phyloP scores from a whole-genome alignment of 306 rosid species.

The Citrullus colocynthis region DNA sequence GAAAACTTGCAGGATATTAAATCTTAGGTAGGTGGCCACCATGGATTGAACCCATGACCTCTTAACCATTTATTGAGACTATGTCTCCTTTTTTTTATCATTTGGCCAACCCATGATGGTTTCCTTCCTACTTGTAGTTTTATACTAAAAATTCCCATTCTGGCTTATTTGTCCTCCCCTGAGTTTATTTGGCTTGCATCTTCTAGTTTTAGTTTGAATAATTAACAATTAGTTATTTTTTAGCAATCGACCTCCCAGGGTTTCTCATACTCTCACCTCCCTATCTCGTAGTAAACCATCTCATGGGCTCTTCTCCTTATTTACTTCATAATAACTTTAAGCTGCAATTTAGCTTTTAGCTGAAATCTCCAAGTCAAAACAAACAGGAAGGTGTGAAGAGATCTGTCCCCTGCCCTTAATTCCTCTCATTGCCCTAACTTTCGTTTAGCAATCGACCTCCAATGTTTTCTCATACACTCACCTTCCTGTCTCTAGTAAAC shows the following conservation, averaged over 20 bases:
- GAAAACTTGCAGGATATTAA: no score
- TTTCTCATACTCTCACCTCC: neutral
- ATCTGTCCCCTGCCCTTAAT: neutral
- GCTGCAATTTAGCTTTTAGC: neutral
- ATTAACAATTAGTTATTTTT: neutral
- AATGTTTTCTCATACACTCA: no score
- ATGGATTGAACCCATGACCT: no score
- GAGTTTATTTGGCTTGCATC: neutral
- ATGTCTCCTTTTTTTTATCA: no score
- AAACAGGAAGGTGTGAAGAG: neutral
- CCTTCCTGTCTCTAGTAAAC: no score
- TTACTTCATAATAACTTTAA: neutral
- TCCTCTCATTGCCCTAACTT: neutral
- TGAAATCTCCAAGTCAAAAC: neutral
- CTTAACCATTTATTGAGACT: no score
- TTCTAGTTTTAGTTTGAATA: neutral
- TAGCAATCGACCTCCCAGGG: neutral
- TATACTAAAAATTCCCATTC: neutral
- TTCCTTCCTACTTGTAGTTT: no score
- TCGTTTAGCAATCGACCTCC: no score
- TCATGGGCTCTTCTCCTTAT: neutral
- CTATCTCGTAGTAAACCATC: neutral
- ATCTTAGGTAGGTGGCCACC: no score
- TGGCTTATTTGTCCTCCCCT: neutral
- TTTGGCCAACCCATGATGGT: no score